These are phyloP conservation scores for Magnolia officinalis DNA, from an alignment of 164 flowering plant genomes.

Conservation along the genomic window DNA sequence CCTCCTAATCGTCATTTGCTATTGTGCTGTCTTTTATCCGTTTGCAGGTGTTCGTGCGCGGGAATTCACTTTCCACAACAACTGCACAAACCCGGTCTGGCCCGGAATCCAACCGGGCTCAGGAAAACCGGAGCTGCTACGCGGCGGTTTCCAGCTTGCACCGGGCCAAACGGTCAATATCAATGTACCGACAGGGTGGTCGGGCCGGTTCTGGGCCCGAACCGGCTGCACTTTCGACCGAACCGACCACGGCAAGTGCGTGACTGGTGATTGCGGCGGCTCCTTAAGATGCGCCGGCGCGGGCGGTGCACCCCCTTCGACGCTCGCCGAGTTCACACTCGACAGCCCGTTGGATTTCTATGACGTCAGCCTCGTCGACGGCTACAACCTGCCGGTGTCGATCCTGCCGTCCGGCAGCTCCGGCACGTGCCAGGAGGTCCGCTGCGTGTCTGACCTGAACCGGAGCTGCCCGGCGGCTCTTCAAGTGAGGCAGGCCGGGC, in stretches of 20 bases:
- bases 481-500: conserved; percentile 36
- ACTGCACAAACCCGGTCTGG: conserved; percentile 64
- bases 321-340: conserved; percentile 65
- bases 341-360: conserved; percentile 56
- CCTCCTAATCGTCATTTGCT: not conserved
- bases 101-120: conserved; percentile 64
- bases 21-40: not conserved
- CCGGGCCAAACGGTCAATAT: conserved; percentile 16
- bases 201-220: conserved; percentile 74
- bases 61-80: conserved; percentile 60
- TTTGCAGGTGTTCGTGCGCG: conserved; percentile 35
- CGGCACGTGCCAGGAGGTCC: conserved; percentile 59
- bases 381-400: conserved; percentile 71
- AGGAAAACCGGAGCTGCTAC: conserved; percentile 41
- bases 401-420: conserved; percentile 58
- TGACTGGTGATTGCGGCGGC: conserved; percentile 59
- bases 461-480: conserved; percentile 64
- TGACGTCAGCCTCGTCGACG: conserved; percentile 88
- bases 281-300: conserved; percentile 52
- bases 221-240: conserved; percentile 50
- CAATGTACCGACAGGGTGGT: conserved; percentile 42
- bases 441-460: conserved; percentile 66
- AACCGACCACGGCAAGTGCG: conserved; percentile 42
- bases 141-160: conserved; percentile 62
- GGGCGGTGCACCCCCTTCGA: conserved; percentile 57